Base-by-base conservation (phyloP, 768 basidiomycete species). In the Podaxis mareebaensis region DNA sequence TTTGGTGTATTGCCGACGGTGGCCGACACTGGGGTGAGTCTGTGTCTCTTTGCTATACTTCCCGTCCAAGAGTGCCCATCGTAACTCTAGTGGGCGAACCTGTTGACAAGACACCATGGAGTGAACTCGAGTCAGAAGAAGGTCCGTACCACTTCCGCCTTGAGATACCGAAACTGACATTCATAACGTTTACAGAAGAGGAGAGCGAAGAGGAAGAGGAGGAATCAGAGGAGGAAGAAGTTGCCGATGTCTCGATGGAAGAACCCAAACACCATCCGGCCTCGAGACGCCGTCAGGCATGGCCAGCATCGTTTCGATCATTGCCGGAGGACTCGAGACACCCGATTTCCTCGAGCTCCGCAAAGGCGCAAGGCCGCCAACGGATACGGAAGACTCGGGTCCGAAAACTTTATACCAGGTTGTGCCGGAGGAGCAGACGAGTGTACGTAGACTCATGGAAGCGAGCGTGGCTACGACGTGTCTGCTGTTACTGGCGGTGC, bases 271-370 rank as follows among this genome's bases (percentile, higher is more conserved):
- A 6, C 96, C 96, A 0, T 96, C 95, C 1, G 96, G 96, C 3
- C 74, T 97, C 67, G 95, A 93, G 72, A 99, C 96, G n/a, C 96
- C 96, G 0, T 96, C 94, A 0, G 96, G 96, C 17, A 90, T 95
- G 84, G 83, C 93, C 33, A 94, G 92, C 61, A 93, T 97, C 46
- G 92, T 97, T 13, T 98, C 96, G 15, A 99, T 96, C 33, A 95
- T 99, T 13, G 95, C 96, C 8, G 96, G 95, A 24, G 97, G 97
- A 0, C 83, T 99, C 65, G 97, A 98, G 76, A 99, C 97, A 3
- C 97, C 97, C n/a, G 97, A 98, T 76, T 99, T 98, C 79, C 78
- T 99, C 75, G 96, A 99, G 72, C 77, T 99, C 46, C 89, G 97
- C 61, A 99, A 99, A 76, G 57, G 56, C 56, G 82, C 83, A 4